Evolutionary conservation across 1,139 yeast species (phyloP), one percentile per base, ranked within the genome.

Genomic region (Insectozyma bohioensis): DNA sequence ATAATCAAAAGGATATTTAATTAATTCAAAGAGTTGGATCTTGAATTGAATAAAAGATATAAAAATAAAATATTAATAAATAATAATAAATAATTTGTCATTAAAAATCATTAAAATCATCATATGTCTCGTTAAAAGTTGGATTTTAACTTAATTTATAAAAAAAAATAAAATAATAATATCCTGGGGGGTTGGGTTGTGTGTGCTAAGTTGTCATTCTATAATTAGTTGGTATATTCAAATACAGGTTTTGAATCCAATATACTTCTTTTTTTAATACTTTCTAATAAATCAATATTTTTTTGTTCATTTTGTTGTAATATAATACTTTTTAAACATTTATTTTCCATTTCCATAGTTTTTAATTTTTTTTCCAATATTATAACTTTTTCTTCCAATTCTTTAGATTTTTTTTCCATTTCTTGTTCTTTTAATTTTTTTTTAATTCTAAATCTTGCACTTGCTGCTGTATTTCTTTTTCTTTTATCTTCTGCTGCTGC

Each of bases 341-440:
- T 77, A 65, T 87, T 87, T 59, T 87, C 96, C 83, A 84, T 80
- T 58, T 86, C 94, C 42, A 74, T 51, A 20, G 72, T 63, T 48
- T 63, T 64, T 42, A 75, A 61, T 42, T 64, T 67, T 45, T 60
- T 58, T 43, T 73, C 76, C 42, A 72, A 63, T 7, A 40, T 37
- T 13, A 46, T 46, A 21, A 74, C 65, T 38, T 56, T 56, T 17
- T 61, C 69, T 43, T 67, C 67, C 40, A 77, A 63, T 26, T 63
- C 63, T 37, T 57, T 63, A 26, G 78, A 63, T 34, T 54, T 66
- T 39, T 67, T 63, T 46, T 74, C 78, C 79, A 78, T 70, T 48
- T 75, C 78, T 51, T 71, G 72, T 47, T 76, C 82, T 56, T 69
- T 75, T 49, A 70, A 50, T 57, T 77, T 78, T 65, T 77, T 77